These are phyloP conservation scores for Backusella tarrabulga DNA, from an alignment of 192 early-diverging fungal genomes.

Conservation along the genomic window DNA sequence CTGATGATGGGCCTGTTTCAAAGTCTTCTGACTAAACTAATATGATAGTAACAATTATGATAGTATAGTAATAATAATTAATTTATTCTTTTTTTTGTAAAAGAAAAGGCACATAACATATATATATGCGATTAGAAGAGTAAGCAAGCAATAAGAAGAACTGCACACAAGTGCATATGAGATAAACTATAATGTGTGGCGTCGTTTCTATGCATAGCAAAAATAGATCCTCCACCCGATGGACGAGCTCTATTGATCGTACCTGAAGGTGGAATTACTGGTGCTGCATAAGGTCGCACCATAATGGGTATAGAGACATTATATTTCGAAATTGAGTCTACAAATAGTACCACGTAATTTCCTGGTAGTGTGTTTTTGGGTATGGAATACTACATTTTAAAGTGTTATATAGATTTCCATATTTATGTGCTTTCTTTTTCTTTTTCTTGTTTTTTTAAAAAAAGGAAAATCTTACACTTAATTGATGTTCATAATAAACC, in stretches of 20 bases:
- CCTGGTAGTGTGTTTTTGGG: slow-evolving; percentile 21
- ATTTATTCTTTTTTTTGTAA: background rate
- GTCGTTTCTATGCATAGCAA: slow-evolving; percentile 12
- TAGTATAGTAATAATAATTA: background rate
- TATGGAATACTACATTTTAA: slow-evolving; percentile 21
- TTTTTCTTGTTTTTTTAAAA: background rate
- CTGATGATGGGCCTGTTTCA: background rate
- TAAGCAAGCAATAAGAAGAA: background rate
- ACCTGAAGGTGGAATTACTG: background rate
- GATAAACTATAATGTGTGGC: slow-evolving; percentile 5
- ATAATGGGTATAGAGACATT: slow-evolving; percentile 29
- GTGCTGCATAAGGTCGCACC: slow-evolving; percentile 22
- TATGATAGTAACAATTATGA: background rate
- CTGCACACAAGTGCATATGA: background rate
- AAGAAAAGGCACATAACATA: background rate
- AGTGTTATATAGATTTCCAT: background rate
- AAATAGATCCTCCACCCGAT: slow-evolving; percentile 10
- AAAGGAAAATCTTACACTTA: slow-evolving; percentile 18
- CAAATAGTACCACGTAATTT: slow-evolving; percentile 25
- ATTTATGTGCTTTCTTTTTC: background rate
- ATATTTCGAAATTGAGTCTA: slow-evolving; percentile 7
- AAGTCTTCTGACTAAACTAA: slow-evolving; percentile 4
- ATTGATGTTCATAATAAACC: slow-evolving; percentile 27
- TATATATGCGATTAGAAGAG: background rate
- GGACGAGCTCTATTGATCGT: slow-evolving; percentile 10